Evolutionary conservation across 2,329 filamentous ascomycete species (phyloP).

Genomic region (Alternaria sp.): DNA sequence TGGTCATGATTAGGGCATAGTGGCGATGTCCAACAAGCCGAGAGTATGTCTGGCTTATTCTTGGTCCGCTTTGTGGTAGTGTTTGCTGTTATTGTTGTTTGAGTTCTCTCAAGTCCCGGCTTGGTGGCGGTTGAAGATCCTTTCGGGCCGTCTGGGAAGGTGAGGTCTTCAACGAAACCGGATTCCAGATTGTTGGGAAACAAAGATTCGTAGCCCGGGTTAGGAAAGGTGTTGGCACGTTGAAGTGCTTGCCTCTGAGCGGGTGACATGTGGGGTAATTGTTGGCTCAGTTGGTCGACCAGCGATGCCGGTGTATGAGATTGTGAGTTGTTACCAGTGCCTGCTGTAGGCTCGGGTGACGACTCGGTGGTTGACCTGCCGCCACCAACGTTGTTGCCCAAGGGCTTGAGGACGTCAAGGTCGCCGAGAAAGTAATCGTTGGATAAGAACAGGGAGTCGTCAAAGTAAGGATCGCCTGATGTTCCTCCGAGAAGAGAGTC

Average conservation of each 20-base stretch:
- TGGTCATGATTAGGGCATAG: constrained; percentile 53
- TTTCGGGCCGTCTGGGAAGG: constrained; percentile 49
- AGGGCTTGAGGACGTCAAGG: constrained; percentile 50
- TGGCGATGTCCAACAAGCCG: constrained; percentile 55
- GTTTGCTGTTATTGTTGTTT: constrained; percentile 27
- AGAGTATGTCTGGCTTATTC: constrained; percentile 49
- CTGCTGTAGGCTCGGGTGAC: constrained; percentile 48
- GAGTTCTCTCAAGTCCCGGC: constrained; percentile 27
- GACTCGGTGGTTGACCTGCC: constrained; percentile 49
- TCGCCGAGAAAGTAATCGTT: constrained; percentile 54
- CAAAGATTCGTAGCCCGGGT: constrained; percentile 48
- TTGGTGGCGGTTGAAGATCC: constrained; percentile 27
- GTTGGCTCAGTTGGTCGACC: constrained; percentile 31
- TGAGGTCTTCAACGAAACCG: constrained; percentile 50
- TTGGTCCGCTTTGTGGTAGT: constrained; percentile 44
- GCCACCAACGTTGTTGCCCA: constrained; percentile 42
- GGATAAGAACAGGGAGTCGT: constrained; percentile 48
- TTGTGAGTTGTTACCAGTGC: constrained; percentile 25
- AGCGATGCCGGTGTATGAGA: constrained; percentile 38
- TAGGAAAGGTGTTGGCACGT: constrained; percentile 46
- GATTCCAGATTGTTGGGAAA: constrained; percentile 48
- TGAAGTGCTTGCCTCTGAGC: constrained; percentile 35
- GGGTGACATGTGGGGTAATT: constrained; percentile 39
- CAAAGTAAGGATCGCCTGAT: constrained; percentile 48
- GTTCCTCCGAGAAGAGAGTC: constrained; percentile 40